These are phyloP conservation scores for Colletotrichum destructivum DNA, from an alignment of 2,329 filamentous ascomycete genomes.

Conservation along the genomic window DNA sequence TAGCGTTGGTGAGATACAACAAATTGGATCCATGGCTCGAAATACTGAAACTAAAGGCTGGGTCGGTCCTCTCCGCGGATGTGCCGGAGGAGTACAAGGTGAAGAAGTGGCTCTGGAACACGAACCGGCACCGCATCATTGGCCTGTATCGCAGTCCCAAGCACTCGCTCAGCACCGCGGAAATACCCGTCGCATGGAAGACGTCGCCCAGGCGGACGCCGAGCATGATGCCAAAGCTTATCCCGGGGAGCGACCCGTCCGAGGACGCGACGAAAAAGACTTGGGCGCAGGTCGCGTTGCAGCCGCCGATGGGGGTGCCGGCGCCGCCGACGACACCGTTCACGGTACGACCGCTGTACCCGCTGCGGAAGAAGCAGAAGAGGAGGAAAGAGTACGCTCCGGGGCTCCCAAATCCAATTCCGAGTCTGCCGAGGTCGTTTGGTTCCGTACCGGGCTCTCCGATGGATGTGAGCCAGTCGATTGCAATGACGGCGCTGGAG, in stretches of 20 bases:
- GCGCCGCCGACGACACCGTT: background rate
- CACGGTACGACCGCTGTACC: background rate
- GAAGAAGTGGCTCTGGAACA: background rate
- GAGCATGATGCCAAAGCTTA: background rate
- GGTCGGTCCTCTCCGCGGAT: background rate
- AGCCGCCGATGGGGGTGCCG: too few species aligned
- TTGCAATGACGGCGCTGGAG: background rate
- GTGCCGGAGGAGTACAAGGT: background rate
- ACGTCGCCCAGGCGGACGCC: background rate
- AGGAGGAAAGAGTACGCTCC: background rate
- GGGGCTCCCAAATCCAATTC: too few species aligned
- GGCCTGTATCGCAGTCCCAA: background rate
- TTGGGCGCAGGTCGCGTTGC: too few species aligned
- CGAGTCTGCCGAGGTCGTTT: fast-evolving
- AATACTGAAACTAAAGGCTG: background rate
- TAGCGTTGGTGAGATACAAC: conserved; percentile 8
- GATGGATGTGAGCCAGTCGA: background rate
- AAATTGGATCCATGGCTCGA: background rate
- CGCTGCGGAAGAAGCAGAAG: background rate
- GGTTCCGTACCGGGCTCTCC: background rate
- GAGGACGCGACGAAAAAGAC: background rate
- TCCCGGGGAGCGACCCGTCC: background rate
- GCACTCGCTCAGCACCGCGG: background rate
- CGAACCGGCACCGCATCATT: background rate
- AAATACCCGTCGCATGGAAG: background rate